Conservation (phyloP, 2,329 filamentous ascomycete species). For the Penicillium sp. region DNA sequence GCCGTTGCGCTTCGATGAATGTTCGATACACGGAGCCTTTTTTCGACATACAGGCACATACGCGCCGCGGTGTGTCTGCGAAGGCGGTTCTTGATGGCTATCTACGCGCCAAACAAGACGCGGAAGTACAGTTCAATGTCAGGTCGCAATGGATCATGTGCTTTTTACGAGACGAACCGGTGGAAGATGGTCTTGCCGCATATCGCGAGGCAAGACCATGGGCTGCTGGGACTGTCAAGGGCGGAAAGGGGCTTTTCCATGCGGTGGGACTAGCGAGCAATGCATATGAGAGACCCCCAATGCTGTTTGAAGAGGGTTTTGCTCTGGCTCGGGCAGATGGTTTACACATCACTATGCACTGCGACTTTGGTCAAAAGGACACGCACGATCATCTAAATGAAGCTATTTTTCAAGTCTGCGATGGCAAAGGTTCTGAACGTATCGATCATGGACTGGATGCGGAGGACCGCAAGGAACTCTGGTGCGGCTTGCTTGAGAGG, state of each 20-base stretch:
- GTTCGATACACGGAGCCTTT: constrained; percentile 49
- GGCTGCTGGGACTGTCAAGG: constrained; percentile 22
- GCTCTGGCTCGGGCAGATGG: constrained; percentile 18
- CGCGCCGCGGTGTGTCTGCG: constrained; percentile 39
- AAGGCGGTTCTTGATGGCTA: constrained; percentile 42
- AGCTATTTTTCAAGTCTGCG: constrained; percentile 36
- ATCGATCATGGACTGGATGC: constrained; percentile 52
- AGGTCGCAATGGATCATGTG: constrained; percentile 48
- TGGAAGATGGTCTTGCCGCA: constrained; percentile 44
- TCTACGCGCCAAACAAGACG: constrained; percentile 37
- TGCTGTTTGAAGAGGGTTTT: constrained; percentile 51
- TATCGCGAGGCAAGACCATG: constrained; percentile 46
- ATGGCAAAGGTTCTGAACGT: constrained; percentile 36
- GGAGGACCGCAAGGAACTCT: constrained; percentile 38
- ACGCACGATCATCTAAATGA: constrained; percentile 50
- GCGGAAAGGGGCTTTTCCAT: constrained; percentile 47
- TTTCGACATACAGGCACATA: constrained; percentile 51
- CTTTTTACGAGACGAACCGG: constrained; percentile 47
- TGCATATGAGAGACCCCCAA: constrained; percentile 51
- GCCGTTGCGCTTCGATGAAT: constrained; percentile 38
- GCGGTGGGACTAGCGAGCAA: constrained; percentile 55
- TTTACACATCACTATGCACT: constrained; percentile 53
- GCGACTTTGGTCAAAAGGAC: constrained; percentile 57
- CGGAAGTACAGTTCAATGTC: constrained; percentile 31
- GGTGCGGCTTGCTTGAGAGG: constrained; percentile 35